Evolutionary conservation across 768 basidiomycete species (phyloP), one percentile per base, ranked within the genome.

Genomic region (Leccinum aurantiacum): DNA sequence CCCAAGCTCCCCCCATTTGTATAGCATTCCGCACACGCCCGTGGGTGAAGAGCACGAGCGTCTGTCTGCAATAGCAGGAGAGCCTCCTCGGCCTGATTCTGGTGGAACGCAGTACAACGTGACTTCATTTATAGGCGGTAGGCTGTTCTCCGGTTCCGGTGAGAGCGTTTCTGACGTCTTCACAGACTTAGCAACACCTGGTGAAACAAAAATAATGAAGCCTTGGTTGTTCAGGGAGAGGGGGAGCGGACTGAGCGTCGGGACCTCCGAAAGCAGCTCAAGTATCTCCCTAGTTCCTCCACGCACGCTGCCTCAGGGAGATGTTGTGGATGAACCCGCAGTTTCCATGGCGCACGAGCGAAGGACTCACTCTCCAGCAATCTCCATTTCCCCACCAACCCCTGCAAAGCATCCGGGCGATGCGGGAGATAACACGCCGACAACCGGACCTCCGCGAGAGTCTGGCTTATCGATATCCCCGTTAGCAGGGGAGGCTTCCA

Each of bases 111-210:
- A 81, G 59, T 89, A 84, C 65, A 88, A 90, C 59, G 86, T 90
- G 19, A 90, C 88, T 15, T 90, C 89, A 1, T 90, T 90, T 67
- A 88, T 90, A 63, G 84, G 75, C 47, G 70, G 82, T 81, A 59
- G 60, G 80, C 63, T 31, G 22, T 54, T 63, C 35, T 5, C 41
- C 9, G 22, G 4, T 41, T 35, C 48, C 47, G 37, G 56, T 33
- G 29, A 11, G 27, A 19, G 2, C 10, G 27, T 31, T 25, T 48
- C 54, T 67, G 48, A 73, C 41, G 9, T 35, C 19, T 7, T 57
- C 3, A 4, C 54, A 81, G 80, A 71, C 60, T 51, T 79, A 53
- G 75, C 76, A 4, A 67, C 70, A 17, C 76, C 75, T 22, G 52
- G 38, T 2, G 63, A 57, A 14, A 62, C 59, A 60, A 38, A 53